These are phyloP conservation scores for Lenwebbia sp. DNA, from an alignment of 345 rosid species.

Conservation along the genomic window DNA sequence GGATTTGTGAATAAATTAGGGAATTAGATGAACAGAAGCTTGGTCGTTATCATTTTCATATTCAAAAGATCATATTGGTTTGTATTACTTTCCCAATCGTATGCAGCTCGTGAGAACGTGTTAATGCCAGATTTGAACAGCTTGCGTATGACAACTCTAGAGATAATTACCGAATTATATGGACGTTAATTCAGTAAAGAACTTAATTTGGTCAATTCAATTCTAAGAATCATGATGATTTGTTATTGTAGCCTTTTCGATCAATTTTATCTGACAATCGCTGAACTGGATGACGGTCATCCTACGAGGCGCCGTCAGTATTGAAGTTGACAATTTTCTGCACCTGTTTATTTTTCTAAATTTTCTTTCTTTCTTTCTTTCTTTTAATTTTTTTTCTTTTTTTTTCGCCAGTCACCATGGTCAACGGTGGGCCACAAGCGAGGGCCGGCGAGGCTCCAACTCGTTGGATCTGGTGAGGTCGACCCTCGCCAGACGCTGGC, in stretches of 20 bases:
- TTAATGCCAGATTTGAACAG: rapidly evolving
- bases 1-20: not conserved
- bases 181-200: not conserved
- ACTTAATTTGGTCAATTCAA: not conserved
- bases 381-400: not conserved
- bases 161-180: not conserved
- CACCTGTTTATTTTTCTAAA: not conserved
- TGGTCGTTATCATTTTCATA: not conserved
- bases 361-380: rapidly evolving
- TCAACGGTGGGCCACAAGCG: rapidly evolving
- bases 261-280: no score
- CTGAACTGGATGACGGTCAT: no score
- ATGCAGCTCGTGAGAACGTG: not conserved
- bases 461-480: not conserved
- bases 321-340: not conserved
- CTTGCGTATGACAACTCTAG: not conserved
- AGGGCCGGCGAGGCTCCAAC: not conserved
- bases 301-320: no score
- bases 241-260: rapidly evolving
- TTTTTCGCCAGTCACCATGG: rapidly evolving
- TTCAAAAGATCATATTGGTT: not conserved
- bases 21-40: not conserved
- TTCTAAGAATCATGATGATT: not conserved
- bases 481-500: not conserved
- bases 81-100: not conserved